These are phyloP conservation scores for Erysimum cheiranthoides DNA, from an alignment of 345 rosid species.

Conservation along the genomic window DNA sequence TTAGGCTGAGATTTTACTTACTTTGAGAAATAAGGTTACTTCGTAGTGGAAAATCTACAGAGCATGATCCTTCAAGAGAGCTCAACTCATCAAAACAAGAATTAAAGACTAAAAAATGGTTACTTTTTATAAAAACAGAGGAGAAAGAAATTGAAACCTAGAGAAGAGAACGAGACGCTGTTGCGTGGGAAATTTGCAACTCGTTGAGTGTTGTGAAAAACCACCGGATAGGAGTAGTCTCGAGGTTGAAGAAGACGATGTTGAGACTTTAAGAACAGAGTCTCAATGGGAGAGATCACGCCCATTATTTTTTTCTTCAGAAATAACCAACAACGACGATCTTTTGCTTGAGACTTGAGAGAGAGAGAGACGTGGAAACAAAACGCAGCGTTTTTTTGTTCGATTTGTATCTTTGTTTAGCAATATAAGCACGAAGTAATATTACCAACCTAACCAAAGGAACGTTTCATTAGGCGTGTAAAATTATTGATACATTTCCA, in stretches of 20 bases:
- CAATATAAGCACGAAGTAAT: background rate
- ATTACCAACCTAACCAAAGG: constrained; percentile 28
- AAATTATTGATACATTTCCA: constrained; percentile 11
- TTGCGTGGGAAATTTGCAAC: constrained; percentile 11
- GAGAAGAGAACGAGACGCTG: constrained; percentile 29
- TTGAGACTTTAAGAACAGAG: constrained; percentile 38
- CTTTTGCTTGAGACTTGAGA: background rate
- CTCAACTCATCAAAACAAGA: background rate
- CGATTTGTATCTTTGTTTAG: background rate
- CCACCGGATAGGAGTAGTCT: background rate
- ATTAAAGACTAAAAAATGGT: background rate
- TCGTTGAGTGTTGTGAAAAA: constrained; percentile 10
- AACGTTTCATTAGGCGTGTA: constrained; percentile 1
- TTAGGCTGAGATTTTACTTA: constrained; percentile 21
- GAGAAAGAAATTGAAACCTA: constrained; percentile 28
- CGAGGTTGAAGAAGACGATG: constrained; percentile 40
- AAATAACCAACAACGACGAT: background rate
- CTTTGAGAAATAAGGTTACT: constrained; percentile 41
- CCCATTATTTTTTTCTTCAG: constrained; percentile 26
- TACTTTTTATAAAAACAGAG: background rate
- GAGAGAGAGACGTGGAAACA: constrained; percentile 5
- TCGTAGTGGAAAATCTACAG: constrained; percentile 33
- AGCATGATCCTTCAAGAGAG: constrained; percentile 30
- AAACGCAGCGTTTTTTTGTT: constrained; percentile 21
- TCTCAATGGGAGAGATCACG: constrained; percentile 33